phyloP scores from a whole-genome alignment of 2,329 filamentous ascomycete species.

The Trichoderma breve region DNA sequence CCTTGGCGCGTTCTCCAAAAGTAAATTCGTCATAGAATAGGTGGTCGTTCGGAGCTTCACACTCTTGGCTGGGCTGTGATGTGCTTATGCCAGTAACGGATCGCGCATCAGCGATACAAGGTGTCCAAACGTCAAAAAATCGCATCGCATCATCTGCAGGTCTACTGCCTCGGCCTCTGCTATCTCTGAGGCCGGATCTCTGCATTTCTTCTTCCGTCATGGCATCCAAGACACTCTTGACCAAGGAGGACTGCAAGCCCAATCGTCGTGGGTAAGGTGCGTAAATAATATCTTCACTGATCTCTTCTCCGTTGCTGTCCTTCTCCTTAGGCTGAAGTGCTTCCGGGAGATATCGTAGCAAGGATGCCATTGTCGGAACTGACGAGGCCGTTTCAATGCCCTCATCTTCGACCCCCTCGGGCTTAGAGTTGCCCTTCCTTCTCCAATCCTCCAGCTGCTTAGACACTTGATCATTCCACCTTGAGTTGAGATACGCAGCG shows the following conservation, averaged over 20 bases:
- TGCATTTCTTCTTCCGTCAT: conserved; percentile 51
- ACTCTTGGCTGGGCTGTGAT: conserved; percentile 28
- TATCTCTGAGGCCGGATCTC: conserved; percentile 41
- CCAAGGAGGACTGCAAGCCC: conserved; percentile 42
- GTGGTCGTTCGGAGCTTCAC: conserved; percentile 45
- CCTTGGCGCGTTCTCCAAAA: conserved; percentile 37
- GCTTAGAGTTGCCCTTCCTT: conserved; percentile 40
- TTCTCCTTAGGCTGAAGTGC: conserved; percentile 18
- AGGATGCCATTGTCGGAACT: conserved; percentile 10
- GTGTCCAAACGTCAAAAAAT: conserved; percentile 43
- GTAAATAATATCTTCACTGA: conserved; percentile 28
- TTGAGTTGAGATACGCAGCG: conserved; percentile 47
- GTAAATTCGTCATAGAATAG: conserved; percentile 54
- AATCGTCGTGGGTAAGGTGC: conserved; percentile 40
- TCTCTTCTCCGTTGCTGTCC: conserved; percentile 12
- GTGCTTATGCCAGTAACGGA: conserved; percentile 21
- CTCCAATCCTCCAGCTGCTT: conserved; percentile 45
- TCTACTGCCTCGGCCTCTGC: conserved; percentile 42
- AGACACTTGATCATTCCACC: conserved; percentile 50
- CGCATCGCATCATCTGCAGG: conserved; percentile 32
- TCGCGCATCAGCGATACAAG: conserved; percentile 38
- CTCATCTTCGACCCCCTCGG: conserved; percentile 35
- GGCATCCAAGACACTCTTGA: conserved; percentile 41
- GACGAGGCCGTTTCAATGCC: conserved; percentile 22
- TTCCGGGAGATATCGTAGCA: conserved; percentile 24